Conservation (phyloP, 202 grass and related monocot species). For the Carex sylvatica region DNA sequence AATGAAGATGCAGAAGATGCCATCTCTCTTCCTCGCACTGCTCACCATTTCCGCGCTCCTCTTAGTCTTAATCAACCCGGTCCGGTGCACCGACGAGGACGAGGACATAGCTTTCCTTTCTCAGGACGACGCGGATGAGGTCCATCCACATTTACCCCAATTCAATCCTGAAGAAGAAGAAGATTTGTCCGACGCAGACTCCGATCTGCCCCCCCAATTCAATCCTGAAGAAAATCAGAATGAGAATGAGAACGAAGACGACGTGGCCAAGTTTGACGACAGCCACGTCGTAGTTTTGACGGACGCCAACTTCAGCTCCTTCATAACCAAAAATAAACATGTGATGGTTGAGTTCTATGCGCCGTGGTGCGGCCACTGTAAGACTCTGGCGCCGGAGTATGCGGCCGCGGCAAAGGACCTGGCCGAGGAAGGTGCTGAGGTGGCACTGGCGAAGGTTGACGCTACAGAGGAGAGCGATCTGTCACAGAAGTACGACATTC, state of each 20-base stretch:
- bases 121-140: constrained; percentile 1
- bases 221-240: constrained; percentile 2
- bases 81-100: background rate
- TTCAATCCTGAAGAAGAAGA: too few relatives aligned
- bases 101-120: constrained; percentile 7
- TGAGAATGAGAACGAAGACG: background rate
- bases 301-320: constrained; percentile 69
- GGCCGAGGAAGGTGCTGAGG: constrained; percentile 31
- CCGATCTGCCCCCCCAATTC: constrained; percentile 20
- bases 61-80: background rate
- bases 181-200: constrained; percentile 24
- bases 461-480: constrained; percentile 80
- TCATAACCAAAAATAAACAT: constrained; percentile 47
- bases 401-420: constrained; percentile 65
- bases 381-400: constrained; percentile 70
- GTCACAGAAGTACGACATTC: constrained; percentile 62
- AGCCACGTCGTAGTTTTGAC: constrained; percentile 64
- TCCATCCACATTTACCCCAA: background rate
- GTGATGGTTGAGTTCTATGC: constrained; percentile 97
- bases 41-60: constrained; percentile 36
- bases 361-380: constrained; percentile 87
- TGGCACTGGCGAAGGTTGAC: constrained; percentile 79
- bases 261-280: constrained; percentile 47
- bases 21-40: constrained; percentile 19
- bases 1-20: too few relatives aligned